These are phyloP conservation scores for Cicer arietinum DNA, from an alignment of 306 rosid genomes.

Conservation along the genomic window DNA sequence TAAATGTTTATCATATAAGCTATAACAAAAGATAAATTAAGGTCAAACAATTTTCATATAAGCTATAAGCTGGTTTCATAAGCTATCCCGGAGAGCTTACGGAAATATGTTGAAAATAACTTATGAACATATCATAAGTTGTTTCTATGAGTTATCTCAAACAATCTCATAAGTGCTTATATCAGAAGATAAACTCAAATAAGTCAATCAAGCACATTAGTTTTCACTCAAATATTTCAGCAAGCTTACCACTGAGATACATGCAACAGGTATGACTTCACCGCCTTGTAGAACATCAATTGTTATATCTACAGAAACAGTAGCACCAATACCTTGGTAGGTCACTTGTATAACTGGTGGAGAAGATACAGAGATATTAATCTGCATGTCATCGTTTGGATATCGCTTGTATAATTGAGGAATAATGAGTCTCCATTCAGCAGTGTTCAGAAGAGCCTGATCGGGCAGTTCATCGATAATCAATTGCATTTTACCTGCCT, in stretches of 20 bases:
- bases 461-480: conserved; percentile 55
- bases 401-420: conserved; percentile 76
- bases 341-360: conserved; percentile 65
- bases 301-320: conserved; percentile 60
- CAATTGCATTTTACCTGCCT: conserved; percentile 69
- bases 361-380: conserved; percentile 69
- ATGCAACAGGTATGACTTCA: conserved; percentile 70
- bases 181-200: too few species aligned
- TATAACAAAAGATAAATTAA: too few species aligned
- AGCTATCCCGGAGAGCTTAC: too few species aligned
- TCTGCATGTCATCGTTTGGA: conserved; percentile 72
- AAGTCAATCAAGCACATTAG: background rate
- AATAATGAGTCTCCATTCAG: conserved; percentile 75
- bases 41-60: too few species aligned
- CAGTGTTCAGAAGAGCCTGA: conserved; percentile 67
- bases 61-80: too few species aligned
- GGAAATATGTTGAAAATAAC: too few species aligned
- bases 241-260: conserved; percentile 77
- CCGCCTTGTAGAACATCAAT: conserved; percentile 60
- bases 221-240: conserved; percentile 5
- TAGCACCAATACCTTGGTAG: conserved; percentile 50
- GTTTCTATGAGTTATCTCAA: too few species aligned
- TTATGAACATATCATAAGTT: too few species aligned
- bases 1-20: too few species aligned
- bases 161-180: too few species aligned